These are phyloP conservation scores for Graphilbum sp. DNA, from an alignment of 2,329 filamentous ascomycete genomes.

Conservation along the genomic window DNA sequence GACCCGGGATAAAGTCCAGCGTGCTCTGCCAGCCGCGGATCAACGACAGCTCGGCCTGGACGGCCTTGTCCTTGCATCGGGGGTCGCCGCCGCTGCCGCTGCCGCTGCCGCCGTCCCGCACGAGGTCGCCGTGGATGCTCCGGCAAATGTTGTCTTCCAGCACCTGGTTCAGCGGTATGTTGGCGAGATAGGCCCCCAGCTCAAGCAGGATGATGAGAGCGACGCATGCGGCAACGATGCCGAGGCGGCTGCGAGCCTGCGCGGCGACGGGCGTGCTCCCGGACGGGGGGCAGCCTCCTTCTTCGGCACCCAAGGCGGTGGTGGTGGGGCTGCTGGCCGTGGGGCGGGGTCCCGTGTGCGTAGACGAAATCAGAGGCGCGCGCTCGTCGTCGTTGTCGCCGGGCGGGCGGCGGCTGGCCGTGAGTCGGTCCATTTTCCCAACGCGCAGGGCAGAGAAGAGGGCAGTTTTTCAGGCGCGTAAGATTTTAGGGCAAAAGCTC, in stretches of 20 bases:
- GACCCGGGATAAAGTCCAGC: not conserved
- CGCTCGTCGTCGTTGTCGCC: not conserved
- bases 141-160: not conserved
- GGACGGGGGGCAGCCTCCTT: not conserved
- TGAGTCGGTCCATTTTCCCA: not conserved
- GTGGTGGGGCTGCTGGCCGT: not conserved
- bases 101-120: not conserved
- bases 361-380: not conserved
- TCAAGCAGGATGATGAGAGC: not conserved
- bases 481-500: no score
- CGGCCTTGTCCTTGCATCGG: not conserved
- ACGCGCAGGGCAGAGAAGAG: not conserved
- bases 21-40: conserved; percentile 1
- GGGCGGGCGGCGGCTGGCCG: not conserved
- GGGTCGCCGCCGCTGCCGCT: not conserved
- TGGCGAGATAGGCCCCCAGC: not conserved
- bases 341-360: not conserved
- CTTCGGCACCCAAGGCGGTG: not conserved
- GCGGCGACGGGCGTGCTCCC: not conserved
- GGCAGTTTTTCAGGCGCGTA: no score
- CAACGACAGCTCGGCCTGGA: not conserved
- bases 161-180: not conserved
- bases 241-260: not conserved
- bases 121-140: not conserved
- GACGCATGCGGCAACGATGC: not conserved